Evolutionary conservation across 768 basidiomycete genomes (phyloP), one percentile per base, ranked within the genome.

Genomic region (Russula abietina): DNA sequence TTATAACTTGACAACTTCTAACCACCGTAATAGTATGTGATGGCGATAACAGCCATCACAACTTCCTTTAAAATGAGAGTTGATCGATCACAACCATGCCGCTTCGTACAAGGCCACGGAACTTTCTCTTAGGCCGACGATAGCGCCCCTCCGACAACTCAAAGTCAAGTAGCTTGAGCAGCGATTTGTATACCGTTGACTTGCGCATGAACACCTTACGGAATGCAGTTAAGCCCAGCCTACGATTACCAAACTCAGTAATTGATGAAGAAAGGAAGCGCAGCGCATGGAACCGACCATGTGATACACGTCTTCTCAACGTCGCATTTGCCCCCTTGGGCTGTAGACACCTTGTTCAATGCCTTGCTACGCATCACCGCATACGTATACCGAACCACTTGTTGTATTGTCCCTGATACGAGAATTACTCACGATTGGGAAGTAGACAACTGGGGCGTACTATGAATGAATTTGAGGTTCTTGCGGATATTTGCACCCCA

Each of bases 191-290:
- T 14, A 72, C 72, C 32, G 80, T 75, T 8, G 81, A 78, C 64
- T 81, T 86, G 53, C 73, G 77, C 16, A 77, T 77, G 4, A 94
- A 71, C 55, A 92, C 79, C 11, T 80, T 75, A 69, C 83, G 79
- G 73, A 95, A 94, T 3, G 93, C 93, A 64, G 87, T 86, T 51
- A 79, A 80, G 46, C 91, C 90, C 26, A 95, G 80, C 91, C 93
- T 95, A 56, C 28, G 50, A 46, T 36, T 30, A 11, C 12, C 41
- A 11, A 55, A 22, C 12, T 61, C n/a, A 55, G 36, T 36, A 55
- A 57, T 32, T 22, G 26, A 55, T 46, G 32, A 33, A 30, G 53
- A 38, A 39, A 30, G 53, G 48, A 39, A 32, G 36, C 54, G 48
- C 36, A 38, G 22, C 48, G 12, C 12, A 38, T 17, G 14, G 1